Evolutionary conservation across 306 rosid species (phyloP), one percentile per base, ranked within the genome.

Genomic region (Pachyrhizus erosus): DNA sequence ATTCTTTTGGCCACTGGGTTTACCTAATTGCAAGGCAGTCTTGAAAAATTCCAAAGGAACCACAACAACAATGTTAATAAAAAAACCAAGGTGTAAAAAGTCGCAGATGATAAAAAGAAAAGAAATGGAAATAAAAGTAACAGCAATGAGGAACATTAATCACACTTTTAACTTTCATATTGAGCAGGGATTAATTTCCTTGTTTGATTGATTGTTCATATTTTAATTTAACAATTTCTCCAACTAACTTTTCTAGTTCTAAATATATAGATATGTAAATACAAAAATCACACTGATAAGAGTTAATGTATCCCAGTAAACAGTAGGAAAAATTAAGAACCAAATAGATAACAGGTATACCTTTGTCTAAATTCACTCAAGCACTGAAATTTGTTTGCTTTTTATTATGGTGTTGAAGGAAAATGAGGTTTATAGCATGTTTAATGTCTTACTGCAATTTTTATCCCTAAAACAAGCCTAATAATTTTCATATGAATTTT

Each of bases 401-500:
- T 46, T 24, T 18, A 39, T n/a, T 40, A 84, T 14, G 61, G 65
- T 40, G 26, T 69, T 1, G 33, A 75, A 48, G 70, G 70, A 61
- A 43, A 43, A 49, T 18, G 72, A 23, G 61, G 71, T 17, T 72
- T 65, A 31, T 29, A 73, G 46, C 82, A 42, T 29, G 42, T 64
- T 55, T 27, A 55, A 77, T 69, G 77, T 58, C 40, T 62, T 14
- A 15, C 31, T 20, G 77, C 27, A 33, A 29, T 27, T 78, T 17
- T 67, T 48, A 39, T 73, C 73, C 68, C 29, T 31, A 55, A 77
- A 76, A 62, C 57, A 60, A 73, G 15, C 66, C 73, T 51, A 64
- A 23, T 49, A 76, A 57, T 64, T 29, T 80, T 46, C 49, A 46
- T 7, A 26, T 33, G 71, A 80, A 83, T 43, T 13, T 49, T 24